These are phyloP conservation scores for Fusarium decemcellulare DNA, from an alignment of 2,329 filamentous ascomycete species.

Conservation along the genomic window DNA sequence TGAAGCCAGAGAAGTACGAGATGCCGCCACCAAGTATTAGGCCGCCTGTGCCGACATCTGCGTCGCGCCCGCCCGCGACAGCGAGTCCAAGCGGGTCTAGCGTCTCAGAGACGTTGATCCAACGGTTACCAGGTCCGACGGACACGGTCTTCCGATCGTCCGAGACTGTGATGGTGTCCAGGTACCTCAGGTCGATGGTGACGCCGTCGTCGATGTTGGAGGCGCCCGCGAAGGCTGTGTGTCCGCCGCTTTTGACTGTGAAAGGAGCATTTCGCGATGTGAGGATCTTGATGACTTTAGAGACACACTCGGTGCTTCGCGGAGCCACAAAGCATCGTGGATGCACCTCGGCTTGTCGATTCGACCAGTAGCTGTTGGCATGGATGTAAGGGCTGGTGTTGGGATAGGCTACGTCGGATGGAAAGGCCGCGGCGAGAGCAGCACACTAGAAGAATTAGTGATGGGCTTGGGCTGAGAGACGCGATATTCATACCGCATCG, in stretches of 20 bases:
- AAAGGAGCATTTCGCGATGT: slow-evolving; percentile 49
- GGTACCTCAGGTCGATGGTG: slow-evolving; percentile 58
- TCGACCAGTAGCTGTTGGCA: slow-evolving; percentile 24
- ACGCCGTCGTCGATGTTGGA: slow-evolving; percentile 59
- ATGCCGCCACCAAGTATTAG: slow-evolving; percentile 54
- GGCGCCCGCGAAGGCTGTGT: slow-evolving; percentile 60
- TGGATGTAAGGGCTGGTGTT: slow-evolving; percentile 7
- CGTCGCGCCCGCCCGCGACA: slow-evolving; percentile 34
- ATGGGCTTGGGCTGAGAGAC: not conserved
- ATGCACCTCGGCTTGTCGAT: slow-evolving; percentile 19
- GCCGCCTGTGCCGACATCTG: slow-evolving; percentile 51
- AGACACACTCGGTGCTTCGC: not conserved
- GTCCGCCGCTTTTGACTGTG: slow-evolving; percentile 66
- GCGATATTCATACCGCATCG: not conserved
- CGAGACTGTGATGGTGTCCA: slow-evolving; percentile 46
- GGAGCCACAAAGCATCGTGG: slow-evolving; percentile 18
- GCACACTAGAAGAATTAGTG: not conserved
- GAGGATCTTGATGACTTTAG: slow-evolving; percentile 4
- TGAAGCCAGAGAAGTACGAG: slow-evolving; percentile 55
- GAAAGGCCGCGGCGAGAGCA: not conserved
- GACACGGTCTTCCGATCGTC: slow-evolving; percentile 22
- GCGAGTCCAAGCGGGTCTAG: slow-evolving; percentile 18
- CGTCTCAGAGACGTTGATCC: slow-evolving; percentile 19
- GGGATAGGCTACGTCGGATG: not conserved
- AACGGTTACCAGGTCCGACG: slow-evolving; percentile 21